Evolutionary conservation across 2,329 filamentous ascomycete species (phyloP), one percentile per base, ranked within the genome.

Genomic region (Nigrograna mackinnonii): DNA sequence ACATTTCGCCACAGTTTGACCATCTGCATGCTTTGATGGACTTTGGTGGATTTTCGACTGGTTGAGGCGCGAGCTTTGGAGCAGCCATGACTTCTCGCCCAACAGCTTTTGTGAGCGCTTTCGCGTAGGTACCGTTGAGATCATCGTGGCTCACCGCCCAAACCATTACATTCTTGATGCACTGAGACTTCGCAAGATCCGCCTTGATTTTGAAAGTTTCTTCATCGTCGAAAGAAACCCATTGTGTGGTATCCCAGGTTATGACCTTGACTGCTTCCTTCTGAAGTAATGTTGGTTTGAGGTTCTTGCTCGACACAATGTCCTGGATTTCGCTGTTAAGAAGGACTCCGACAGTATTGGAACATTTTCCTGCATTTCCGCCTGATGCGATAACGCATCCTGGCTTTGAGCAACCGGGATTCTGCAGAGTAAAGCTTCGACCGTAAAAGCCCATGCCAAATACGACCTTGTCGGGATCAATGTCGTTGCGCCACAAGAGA

Each of bases 391-490:
- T 58, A 1, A 32, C 21, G 33, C 62, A 66, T 7, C 52, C 55
- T 7, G 47, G 46, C 13, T 50, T 34, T 6, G 39, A 38, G 43
- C 62, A 66, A 3, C 24, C 35, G 3, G 44, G 22, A 30, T 59
- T 47, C 1, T 43, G 32, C 5, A 58, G 43, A 1, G 55, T 63
- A 41, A 67, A 71, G 1, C 53, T 54, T 3, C 67, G 60, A 4
- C 74, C 72, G 47, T 79, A 79, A 44, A 75, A 79, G 3, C 64
- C 72, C 3, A 74, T 22, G 1, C 77, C 77, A 6, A 81, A 40
- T 3, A 55, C 60, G 4, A 80, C 49, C 40, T 77, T 73, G 0
- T 46, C 35, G 0, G 77, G 64, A 0, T 59, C 49, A 1, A 81
- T 55, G 17, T 68, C 51, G 21, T 66, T 70, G 6, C 73, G 61